Base-by-base conservation (phyloP, 805 yeast genomes). In the Candida succiphila region DNA sequence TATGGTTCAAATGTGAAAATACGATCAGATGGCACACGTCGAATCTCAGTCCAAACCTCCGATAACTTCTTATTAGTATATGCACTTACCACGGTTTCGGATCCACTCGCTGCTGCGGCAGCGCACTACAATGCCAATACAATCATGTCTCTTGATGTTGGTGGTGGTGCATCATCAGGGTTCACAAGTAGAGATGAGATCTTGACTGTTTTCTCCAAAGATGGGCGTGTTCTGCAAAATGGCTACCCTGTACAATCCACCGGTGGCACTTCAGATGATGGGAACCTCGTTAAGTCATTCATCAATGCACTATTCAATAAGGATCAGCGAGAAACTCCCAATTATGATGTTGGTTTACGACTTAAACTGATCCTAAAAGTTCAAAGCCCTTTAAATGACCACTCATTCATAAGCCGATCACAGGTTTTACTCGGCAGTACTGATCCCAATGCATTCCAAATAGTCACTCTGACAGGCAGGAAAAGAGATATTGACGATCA, bases 1-100 rank as follows among this genome's bases (percentile, higher is more conserved):
- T 67, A 65, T 52, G 83, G 83, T 1, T 36, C 43, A 7, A 75
- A 75, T 47, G 30, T 44, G 18, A 45, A 52, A 17, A 46, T 72
- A 7, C 54, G 54, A 15, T 44, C 43, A 33, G 65, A 67, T 22
- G 61, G 67, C 34, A 58, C 68, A 12, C 52, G 57, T 28, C 51
- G 51, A 25, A 46, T 69, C 36, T 64, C 69, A 29, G 49, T 69
- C 7, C 58, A 58, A 37, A 67, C 76, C 1, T 45, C 58, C 20
- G 37, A 40, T 7, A 58, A 61, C 36, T 61, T 54, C 31, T 40
- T 69, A n/a, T 45, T 69, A 24, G 54, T 70, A 21, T 72, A 64
- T 40, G 69, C 65, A 28, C 42, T 59, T 35, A 51, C 36, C 44
- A 51, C 33, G 35, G 56, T 36, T 38, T 51, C 37, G 31, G 47